Conservation (phyloP, 345 rosid species). For the Syzygium aqueum region DNA sequence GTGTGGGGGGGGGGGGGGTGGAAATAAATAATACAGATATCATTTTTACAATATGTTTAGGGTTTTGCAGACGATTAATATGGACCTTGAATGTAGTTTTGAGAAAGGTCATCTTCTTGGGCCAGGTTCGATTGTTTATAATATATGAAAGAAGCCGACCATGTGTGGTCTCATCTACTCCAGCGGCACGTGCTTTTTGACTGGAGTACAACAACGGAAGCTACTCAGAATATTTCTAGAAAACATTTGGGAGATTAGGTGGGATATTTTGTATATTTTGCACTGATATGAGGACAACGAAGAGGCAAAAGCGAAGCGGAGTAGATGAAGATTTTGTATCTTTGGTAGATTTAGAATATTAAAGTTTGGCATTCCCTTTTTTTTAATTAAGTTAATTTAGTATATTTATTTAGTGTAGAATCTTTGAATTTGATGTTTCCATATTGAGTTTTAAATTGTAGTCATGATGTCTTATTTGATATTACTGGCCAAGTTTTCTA, state of each 20-base stretch:
- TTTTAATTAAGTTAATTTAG: background rate
- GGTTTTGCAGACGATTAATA: background rate
- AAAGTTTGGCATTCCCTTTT: background rate
- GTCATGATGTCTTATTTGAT: background rate
- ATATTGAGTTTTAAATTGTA: background rate
- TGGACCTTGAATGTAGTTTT: background rate
- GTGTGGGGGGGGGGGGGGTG: too few relatives aligned
- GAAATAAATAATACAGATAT: background rate
- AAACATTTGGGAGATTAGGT: background rate
- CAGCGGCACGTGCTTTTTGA: background rate
- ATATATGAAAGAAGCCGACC: background rate
- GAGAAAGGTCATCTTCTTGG: background rate
- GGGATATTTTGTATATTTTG: background rate
- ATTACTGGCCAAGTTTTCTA: background rate
- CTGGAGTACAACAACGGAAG: background rate
- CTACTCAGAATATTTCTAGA: background rate
- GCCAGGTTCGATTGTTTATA: background rate
- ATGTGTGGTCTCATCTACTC: background rate
- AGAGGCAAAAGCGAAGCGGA: background rate
- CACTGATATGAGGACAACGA: too few relatives aligned
- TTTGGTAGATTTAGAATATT: background rate
- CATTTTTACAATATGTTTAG: background rate
- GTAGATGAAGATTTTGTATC: background rate
- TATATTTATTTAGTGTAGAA: background rate
- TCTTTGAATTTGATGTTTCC: background rate